Conservation (phyloP, 352 stramenopile species). For the Globisporangium carolinianum region DNA sequence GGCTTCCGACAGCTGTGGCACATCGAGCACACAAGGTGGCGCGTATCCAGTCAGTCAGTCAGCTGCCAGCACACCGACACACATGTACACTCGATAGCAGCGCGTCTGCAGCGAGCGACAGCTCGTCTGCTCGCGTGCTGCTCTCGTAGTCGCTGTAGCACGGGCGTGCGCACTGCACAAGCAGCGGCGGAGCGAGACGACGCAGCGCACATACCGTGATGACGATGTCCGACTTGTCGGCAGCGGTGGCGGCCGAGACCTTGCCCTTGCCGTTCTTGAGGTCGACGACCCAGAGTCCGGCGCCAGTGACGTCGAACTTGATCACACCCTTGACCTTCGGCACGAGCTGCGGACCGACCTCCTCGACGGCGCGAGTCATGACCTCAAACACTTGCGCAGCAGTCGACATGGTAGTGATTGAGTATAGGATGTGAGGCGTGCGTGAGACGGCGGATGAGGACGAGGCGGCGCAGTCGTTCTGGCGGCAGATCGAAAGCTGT, state of each 20-base stretch:
- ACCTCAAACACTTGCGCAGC: slow-evolving; percentile 62
- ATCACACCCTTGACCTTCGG: slow-evolving; percentile 73
- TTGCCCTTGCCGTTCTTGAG: slow-evolving; percentile 71
- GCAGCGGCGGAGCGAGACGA: not conserved
- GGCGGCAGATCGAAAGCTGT: too few relatives aligned
- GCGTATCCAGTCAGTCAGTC: not conserved
- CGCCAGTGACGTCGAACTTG: slow-evolving; percentile 70
- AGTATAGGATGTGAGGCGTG: too few relatives aligned
- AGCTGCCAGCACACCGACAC: not conserved
- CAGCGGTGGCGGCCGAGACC: slow-evolving; percentile 32
- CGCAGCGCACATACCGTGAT: slow-evolving; percentile 36
- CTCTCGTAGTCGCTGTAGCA: too few relatives aligned
- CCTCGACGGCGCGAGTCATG: slow-evolving; percentile 60
- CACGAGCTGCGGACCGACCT: slow-evolving; percentile 63
- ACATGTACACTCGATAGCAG: not conserved
- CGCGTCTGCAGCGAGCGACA: too few relatives aligned
- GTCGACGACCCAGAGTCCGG: slow-evolving; percentile 68
- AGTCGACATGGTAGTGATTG: slow-evolving; percentile 8
- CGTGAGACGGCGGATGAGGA: too few relatives aligned
- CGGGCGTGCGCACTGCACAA: not conserved
- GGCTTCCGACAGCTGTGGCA: slow-evolving; percentile 42
- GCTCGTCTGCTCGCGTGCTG: too few relatives aligned
- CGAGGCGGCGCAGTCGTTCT: too few relatives aligned
- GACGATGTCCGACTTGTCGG: slow-evolving; percentile 68
- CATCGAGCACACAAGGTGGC: too few relatives aligned